Percentiles rank a stretch among this genome's conserved stretches.
phyloP scores from a whole-genome alignment of 768 basidiomycete genomes.

The Russula sp. region DNA sequence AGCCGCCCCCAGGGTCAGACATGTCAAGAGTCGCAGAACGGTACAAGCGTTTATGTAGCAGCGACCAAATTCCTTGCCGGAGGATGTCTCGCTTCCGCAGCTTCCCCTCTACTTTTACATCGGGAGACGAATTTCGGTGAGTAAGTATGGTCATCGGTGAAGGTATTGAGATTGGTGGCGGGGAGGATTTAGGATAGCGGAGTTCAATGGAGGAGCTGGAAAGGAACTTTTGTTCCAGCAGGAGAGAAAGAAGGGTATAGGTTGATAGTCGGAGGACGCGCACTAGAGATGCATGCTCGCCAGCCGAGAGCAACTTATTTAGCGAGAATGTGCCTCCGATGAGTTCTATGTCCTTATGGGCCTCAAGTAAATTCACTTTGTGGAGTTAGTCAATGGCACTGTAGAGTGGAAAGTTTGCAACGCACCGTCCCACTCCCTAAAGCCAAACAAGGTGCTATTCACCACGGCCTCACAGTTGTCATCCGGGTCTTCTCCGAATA shows the following conservation, averaged over 20 bases:
- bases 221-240: slow-evolving; percentile 61
- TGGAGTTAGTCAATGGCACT: slow-evolving; percentile 5
- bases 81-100: slow-evolving; percentile 31
- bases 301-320: slow-evolving; percentile 43
- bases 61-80: slow-evolving; percentile 38
- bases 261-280: slow-evolving; percentile 51
- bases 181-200: slow-evolving; percentile 41
- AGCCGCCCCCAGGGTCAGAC: slow-evolving; percentile 37
- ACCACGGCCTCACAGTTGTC: slow-evolving; percentile 26
- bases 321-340: slow-evolving; percentile 65
- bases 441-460: slow-evolving; percentile 46
- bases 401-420: slow-evolving; percentile 24
- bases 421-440: slow-evolving; percentile 53
- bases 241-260: slow-evolving; percentile 54
- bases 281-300: slow-evolving; percentile 45
- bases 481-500: slow-evolving; percentile 32
- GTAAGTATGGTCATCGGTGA: slow-evolving; percentile 5
- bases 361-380: slow-evolving; percentile 18
- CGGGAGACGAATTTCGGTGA: slow-evolving; percentile 27
- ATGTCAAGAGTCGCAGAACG: slow-evolving; percentile 34
- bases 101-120: slow-evolving; percentile 25
- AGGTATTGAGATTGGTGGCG: slow-evolving; percentile 21
- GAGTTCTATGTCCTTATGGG: slow-evolving; percentile 37
- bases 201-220: slow-evolving; percentile 50
- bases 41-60: slow-evolving; percentile 40